These are phyloP conservation scores for Arabis alpina DNA, from an alignment of 345 rosid genomes.

Conservation along the genomic window DNA sequence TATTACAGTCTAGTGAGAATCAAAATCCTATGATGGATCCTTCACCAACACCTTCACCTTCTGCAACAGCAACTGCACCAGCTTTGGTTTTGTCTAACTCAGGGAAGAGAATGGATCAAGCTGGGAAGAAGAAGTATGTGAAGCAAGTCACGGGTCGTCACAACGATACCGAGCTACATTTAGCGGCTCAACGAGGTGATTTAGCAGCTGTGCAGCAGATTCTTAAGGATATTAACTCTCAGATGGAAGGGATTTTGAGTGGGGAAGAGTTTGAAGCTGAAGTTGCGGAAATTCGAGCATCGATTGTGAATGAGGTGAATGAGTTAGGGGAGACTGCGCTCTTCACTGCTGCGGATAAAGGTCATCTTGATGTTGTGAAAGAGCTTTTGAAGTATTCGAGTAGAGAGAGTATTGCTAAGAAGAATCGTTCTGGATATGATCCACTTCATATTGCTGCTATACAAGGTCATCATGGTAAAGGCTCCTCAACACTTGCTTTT, in stretches of 20 bases:
- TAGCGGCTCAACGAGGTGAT: constrained; percentile 90
- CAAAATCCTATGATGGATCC: constrained; percentile 53
- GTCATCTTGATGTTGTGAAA: constrained; percentile 85
- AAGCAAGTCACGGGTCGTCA: constrained; percentile 94
- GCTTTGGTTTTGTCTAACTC: constrained; percentile 81
- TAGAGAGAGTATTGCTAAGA: constrained; percentile 73
- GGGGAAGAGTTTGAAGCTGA: constrained; percentile 77
- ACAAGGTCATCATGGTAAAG: constrained; percentile 88
- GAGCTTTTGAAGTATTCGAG: constrained; percentile 83
- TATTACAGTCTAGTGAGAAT: constrained; percentile 45
- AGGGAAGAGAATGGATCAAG: constrained; percentile 91
- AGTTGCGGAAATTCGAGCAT: constrained; percentile 81
- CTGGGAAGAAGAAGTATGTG: constrained; percentile 87
- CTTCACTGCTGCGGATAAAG: constrained; percentile 88
- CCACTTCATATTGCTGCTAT: constrained; percentile 87
- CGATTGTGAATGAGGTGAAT: constrained; percentile 88
- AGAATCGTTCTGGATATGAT: constrained; percentile 79
- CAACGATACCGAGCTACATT: constrained; percentile 86
- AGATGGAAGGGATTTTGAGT: constrained; percentile 67
- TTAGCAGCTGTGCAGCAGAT: constrained; percentile 72
- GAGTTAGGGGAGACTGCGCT: constrained; percentile 92
- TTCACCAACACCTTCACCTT: constrained; percentile 78
- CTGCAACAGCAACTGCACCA: constrained; percentile 76
- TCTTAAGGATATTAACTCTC: constrained; percentile 69
- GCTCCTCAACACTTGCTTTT: constrained; percentile 16